Evolutionary conservation across 2,329 filamentous ascomycete species (phyloP), one percentile per base, ranked within the genome.

Genomic region (Cladosporium sp.): DNA sequence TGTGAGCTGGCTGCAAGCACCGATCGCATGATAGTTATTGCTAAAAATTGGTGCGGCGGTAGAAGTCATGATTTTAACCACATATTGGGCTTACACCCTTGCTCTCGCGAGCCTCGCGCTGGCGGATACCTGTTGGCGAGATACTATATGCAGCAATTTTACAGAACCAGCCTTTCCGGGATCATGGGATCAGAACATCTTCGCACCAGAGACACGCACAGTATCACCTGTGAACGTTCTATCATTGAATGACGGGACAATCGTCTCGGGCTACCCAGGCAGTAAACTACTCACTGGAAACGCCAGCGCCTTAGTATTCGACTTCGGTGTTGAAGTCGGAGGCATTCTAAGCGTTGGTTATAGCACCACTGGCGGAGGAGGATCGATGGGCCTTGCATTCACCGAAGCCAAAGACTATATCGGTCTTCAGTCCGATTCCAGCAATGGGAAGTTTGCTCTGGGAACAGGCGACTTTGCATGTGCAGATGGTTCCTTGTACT

Each of bases 261-360:
- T 59, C 56, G 72, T 73, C 66, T 68, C 68, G 5, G 30, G 61
- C 40, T 73, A 74, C 67, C 59, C 69, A 5, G 64, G 69, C 43
- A 43, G 61, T 14, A 66, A 67, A 2, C 66, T 63, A 1, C 66
- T 81, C 5, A 62, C 64, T 8, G 74, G 76, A 11, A 83, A 84
- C 65, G 80, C 78, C 11, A 82, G 80, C 3, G 73, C 75, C n/a
- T 67, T 83, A 1, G 78, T 84, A 1, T 82, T 84, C 59, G 83
- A 86, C 67, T 86, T 86, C 66, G 82, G 82, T 3, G 73, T 77
- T 22, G 81, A 85, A 66, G 81, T 85, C 5, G 83, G 82, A 38
- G 83, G 83, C 5, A 78, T 84, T 58, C 71, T 81, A 5, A 78
- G 76, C 3, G 64, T 86, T n/a, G 69, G 75, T 9, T 86, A 83